These are phyloP conservation scores for Didymella exigua DNA, from an alignment of 2,329 filamentous ascomycete genomes.

Conservation along the genomic window DNA sequence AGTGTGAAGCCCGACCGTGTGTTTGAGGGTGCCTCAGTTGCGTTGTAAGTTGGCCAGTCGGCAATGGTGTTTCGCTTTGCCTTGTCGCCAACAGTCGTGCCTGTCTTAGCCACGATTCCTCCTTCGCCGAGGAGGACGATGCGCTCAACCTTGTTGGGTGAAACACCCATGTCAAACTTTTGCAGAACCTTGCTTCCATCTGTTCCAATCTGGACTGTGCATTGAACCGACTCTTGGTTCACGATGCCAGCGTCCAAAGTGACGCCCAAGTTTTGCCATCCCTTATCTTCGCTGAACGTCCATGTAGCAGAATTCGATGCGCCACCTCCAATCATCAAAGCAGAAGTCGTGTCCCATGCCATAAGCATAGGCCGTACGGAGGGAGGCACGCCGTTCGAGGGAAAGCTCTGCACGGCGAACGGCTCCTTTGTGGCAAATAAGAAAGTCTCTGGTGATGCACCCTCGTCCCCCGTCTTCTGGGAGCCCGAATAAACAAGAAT, in stretches of 20 bases:
- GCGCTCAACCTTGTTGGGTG: slow-evolving; percentile 76
- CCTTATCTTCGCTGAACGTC: slow-evolving; percentile 67
- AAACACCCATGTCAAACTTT: slow-evolving; percentile 74
- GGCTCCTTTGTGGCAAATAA: slow-evolving; percentile 70
- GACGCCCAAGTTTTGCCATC: slow-evolving; percentile 72
- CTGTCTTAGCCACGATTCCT: slow-evolving; percentile 58
- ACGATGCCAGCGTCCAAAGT: slow-evolving; percentile 66
- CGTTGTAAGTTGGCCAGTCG: slow-evolving; percentile 81
- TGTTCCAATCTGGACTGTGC: slow-evolving; percentile 69
- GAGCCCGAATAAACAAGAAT: slow-evolving; percentile 84
- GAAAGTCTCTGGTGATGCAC: slow-evolving; percentile 75
- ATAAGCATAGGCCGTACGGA: slow-evolving; percentile 73
- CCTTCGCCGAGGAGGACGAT: slow-evolving; percentile 68
- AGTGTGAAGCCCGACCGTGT: slow-evolving; percentile 73
- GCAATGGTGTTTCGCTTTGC: slow-evolving; percentile 62
- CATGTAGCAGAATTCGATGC: slow-evolving; percentile 70
- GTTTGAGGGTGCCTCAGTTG: slow-evolving; percentile 68
- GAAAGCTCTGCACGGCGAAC: slow-evolving; percentile 63
- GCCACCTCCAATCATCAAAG: slow-evolving; percentile 76
- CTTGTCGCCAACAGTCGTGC: slow-evolving; percentile 54
- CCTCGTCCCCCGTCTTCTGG: slow-evolving; percentile 61
- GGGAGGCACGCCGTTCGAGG: slow-evolving; percentile 59
- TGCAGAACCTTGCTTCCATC: slow-evolving; percentile 81
- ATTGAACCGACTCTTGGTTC: slow-evolving; percentile 65
- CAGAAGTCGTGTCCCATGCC: slow-evolving; percentile 72